These are phyloP conservation scores for Aspergillus asperescens DNA, from an alignment of 495 filamentous ascomycete species.

Conservation along the genomic window DNA sequence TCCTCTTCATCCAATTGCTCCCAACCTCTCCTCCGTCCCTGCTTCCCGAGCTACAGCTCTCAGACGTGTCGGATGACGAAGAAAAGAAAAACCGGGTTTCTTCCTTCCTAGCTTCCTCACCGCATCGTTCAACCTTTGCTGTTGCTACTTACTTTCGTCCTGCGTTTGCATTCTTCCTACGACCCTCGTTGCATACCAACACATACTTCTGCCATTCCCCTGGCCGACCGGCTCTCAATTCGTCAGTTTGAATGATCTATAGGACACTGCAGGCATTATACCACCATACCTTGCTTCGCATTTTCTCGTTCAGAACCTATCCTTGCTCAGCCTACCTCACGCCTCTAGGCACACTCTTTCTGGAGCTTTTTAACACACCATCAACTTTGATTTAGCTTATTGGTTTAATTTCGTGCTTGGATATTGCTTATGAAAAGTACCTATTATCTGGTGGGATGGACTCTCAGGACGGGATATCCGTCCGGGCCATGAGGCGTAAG, in stretches of 20 bases:
- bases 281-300: constrained; percentile 7
- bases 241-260: constrained; percentile 2
- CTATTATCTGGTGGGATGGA: constrained; percentile 39
- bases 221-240: constrained; percentile 10
- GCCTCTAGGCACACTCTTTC: background rate
- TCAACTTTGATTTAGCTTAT: background rate
- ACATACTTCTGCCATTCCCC: constrained; percentile 19
- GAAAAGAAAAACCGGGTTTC: constrained; percentile 4
- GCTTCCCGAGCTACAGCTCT: constrained; percentile 9
- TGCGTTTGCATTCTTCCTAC: constrained; percentile 24
- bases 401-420: background rate
- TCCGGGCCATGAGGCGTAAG: constrained; percentile 53
- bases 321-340: background rate
- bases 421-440: constrained; percentile 30
- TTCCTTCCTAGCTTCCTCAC: constrained; percentile 11
- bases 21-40: constrained; percentile 21
- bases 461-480: constrained; percentile 47
- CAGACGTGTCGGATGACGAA: constrained; percentile 9
- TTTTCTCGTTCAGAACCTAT: background rate
- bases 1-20: constrained; percentile 11
- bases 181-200: constrained; percentile 18
- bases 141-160: constrained; percentile 11
- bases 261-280: background rate
- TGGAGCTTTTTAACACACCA: background rate
- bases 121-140: constrained; percentile 13